Conservation (phyloP, 257 asterid genomes). For the Ajuga chamaepitys region DNA sequence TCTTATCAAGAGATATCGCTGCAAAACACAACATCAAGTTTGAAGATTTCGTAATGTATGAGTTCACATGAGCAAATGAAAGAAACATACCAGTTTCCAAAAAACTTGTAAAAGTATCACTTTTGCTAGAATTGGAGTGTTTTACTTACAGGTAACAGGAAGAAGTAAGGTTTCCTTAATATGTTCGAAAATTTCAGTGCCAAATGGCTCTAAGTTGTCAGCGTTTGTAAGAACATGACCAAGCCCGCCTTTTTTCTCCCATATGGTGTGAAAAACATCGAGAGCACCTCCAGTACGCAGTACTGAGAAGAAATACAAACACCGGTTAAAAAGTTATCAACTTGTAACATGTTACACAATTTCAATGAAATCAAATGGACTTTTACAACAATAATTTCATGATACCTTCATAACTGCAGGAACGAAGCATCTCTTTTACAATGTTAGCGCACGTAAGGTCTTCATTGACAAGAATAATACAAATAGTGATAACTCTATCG, state of each 20-base stretch:
- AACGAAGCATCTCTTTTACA: constrained; percentile 40
- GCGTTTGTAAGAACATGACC: constrained; percentile 50
- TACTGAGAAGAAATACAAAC: constrained; percentile 30
- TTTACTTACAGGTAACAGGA: constrained; percentile 39
- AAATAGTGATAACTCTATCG: constrained; percentile 22
- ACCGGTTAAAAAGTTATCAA: background rate
- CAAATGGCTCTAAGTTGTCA: constrained; percentile 33
- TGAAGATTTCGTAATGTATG: background rate
- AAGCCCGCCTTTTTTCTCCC: constrained; percentile 30
- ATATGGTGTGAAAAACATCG: constrained; percentile 33
- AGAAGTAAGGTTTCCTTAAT: constrained; percentile 26
- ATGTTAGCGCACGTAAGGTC: constrained; percentile 34
- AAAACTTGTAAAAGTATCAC: background rate
- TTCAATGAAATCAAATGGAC: background rate
- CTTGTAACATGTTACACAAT: background rate
- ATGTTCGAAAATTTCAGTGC: constrained; percentile 20
- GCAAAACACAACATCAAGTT: constrained; percentile 8
- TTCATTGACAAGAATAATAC: constrained; percentile 42
- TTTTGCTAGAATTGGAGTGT: background rate
- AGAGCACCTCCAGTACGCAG: constrained; percentile 38
- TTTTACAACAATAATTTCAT: background rate
- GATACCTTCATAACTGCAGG: constrained; percentile 50
- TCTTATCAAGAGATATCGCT: constrained; percentile 47
- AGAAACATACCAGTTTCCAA: background rate
- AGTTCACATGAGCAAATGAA: background rate